Conservation (phyloP, 352 stramenopile genomes). For the Globisporangium carolinianum region DNA sequence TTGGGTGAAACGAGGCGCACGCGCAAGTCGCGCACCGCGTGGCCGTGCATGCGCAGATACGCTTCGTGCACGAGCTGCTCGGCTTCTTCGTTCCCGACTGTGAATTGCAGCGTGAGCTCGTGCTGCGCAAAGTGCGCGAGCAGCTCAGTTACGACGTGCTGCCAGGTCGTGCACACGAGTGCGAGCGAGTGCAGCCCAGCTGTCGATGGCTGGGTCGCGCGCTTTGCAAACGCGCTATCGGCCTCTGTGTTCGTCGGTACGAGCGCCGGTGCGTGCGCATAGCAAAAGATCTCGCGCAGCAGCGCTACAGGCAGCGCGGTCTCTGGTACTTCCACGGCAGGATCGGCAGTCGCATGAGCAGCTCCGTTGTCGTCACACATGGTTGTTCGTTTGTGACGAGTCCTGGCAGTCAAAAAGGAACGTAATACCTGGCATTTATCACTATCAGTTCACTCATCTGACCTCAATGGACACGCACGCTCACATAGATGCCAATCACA, state of each 20-base stretch:
- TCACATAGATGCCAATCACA: too few relatives aligned
- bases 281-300: conserved; percentile 31
- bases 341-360: too few relatives aligned
- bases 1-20: conserved; percentile 22
- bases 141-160: conserved; percentile 13
- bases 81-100: conserved; percentile 16
- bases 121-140: conserved; percentile 12
- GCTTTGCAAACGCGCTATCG: conserved; percentile 21
- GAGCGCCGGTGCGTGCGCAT: conserved; percentile 27
- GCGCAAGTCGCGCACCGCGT: conserved; percentile 19
- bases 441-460: too few relatives aligned
- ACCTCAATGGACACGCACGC: too few relatives aligned
- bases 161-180: conserved; percentile 25
- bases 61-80: conserved; percentile 16
- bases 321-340: neutral
- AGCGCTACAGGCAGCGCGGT: neutral
- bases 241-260: conserved; percentile 13
- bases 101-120: conserved; percentile 24
- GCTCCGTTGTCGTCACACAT: too few relatives aligned
- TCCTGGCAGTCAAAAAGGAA: too few relatives aligned
- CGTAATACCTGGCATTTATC: too few relatives aligned
- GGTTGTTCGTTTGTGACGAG: too few relatives aligned
- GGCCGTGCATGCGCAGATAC: conserved; percentile 13
- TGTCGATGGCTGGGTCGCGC: conserved; percentile 19
- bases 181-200: conserved; percentile 19